Base-by-base conservation (phyloP, 257 asterid genomes). In the Mitragyna speciosa region DNA sequence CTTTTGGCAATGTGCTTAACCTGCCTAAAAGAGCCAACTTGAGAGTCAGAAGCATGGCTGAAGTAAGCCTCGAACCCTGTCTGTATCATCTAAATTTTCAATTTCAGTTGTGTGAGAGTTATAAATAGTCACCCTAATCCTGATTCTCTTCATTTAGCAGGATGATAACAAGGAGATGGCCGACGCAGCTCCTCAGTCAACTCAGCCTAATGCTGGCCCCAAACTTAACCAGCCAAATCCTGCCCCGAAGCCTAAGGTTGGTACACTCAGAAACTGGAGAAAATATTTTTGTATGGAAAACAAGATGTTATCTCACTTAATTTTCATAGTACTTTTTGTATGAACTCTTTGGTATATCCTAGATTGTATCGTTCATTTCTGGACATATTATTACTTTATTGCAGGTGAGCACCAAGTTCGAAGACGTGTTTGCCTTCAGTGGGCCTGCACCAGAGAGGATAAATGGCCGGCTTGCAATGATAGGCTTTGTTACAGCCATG, bases 391-490 rank as follows among this genome's bases (percentile, higher is more conserved):
- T 28, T 6, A 26, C 15, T 30, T 14, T n/a, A 16, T 0, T 20
- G 16, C 83, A 86, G 88, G 87, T 79, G 73, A 89, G 87, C 63
- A 88, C 96, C 2, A 70, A 78, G 39, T 87, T 92, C n/a, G 59
- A 59, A 6, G 91, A 91, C 58, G 52, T 92, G 14, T 83, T 94
- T 41, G 93, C 96, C 14, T 94, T 94, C 84, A 75, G 92, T 45
- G 98, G 98, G 0, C 96, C 98, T 1, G 97, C 76, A 30, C 96
- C 98, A 36, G 98, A 93, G 85, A 85, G 96, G 71, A 93, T 93
- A 78, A 93, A 92, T 81, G 98, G 98, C 0, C 86, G 98, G 59
- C 84, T 93, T 65, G 97, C 95, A 9, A 93, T 92, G 98, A 78
- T 91, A 47, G 98, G 98, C 4, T 93, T 93, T 65, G 93, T 87